These are phyloP conservation scores for Nitzschia sp. DNA, from an alignment of 108 stramenopile species.

Conservation along the genomic window DNA sequence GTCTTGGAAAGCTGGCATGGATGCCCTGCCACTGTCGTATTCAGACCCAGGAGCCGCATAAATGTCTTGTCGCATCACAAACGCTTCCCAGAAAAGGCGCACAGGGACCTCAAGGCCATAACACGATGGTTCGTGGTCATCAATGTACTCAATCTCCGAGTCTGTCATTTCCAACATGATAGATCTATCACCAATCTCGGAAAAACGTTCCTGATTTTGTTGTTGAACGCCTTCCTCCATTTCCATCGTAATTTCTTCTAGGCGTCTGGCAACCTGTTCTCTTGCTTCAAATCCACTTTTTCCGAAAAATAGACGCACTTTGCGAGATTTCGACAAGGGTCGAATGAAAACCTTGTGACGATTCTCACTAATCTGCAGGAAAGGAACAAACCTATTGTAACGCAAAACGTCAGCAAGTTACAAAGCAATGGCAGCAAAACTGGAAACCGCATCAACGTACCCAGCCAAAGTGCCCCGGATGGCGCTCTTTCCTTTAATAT, in stretches of 20 bases:
- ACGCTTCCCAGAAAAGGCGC: slow-evolving; percentile 53
- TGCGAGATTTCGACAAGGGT: background rate
- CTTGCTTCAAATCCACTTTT: background rate
- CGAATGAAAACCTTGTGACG: slow-evolving; percentile 1
- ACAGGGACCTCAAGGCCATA: slow-evolving; percentile 53
- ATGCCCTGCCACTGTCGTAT: slow-evolving; percentile 48
- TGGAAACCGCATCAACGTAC: slow-evolving; percentile 37
- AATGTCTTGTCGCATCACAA: slow-evolving; percentile 47
- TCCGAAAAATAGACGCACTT: slow-evolving; percentile 1
- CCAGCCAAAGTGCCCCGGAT: slow-evolving; percentile 50
- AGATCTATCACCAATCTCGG: background rate
- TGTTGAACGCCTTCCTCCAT: slow-evolving; percentile 2
- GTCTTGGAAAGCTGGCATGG: slow-evolving; percentile 52
- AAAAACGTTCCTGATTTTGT: background rate
- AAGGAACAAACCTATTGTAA: slow-evolving; percentile 12
- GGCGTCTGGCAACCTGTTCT: background rate
- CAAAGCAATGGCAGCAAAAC: background rate
- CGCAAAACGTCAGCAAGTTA: background rate
- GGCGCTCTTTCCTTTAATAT: slow-evolving; percentile 71
- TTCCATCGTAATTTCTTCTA: slow-evolving; percentile 13
- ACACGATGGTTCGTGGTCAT: slow-evolving; percentile 34
- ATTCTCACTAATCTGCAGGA: slow-evolving; percentile 5
- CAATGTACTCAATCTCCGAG: slow-evolving; percentile 16
- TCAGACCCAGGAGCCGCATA: slow-evolving; percentile 31
- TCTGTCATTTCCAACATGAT: slow-evolving; percentile 28